Conservation (phyloP, 106 monocot species). For the Chionographis japonica region DNA sequence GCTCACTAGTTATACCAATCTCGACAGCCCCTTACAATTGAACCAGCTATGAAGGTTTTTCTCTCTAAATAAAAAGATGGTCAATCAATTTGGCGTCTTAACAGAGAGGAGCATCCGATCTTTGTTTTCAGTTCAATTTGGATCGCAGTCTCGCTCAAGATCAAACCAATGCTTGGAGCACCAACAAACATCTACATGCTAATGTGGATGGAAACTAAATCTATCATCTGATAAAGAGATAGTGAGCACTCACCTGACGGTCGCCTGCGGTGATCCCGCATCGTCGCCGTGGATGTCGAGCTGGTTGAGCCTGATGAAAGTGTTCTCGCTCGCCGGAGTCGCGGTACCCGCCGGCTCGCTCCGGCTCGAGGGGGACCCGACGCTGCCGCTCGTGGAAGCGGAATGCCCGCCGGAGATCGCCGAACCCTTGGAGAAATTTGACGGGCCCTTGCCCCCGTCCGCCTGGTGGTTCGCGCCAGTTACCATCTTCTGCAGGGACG, state of each 20-base stretch:
- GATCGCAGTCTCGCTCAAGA: too few relatives aligned
- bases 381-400: conserved; percentile 76
- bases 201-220: too few relatives aligned
- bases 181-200: too few relatives aligned
- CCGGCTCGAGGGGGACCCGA: conserved; percentile 62
- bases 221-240: too few relatives aligned
- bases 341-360: conserved; percentile 39
- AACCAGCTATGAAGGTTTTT: too few relatives aligned
- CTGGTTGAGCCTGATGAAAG: conserved; percentile 57
- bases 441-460: conserved; percentile 10
- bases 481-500: conserved; percentile 5
- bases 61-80: too few relatives aligned
- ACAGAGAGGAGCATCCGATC: too few relatives aligned
- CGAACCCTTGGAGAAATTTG: conserved; percentile 8
- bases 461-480: conserved; percentile 8
- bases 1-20: too few relatives aligned
- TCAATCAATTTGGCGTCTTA: too few relatives aligned
- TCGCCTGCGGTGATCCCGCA: conserved; percentile 63
- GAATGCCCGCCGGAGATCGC: conserved; percentile 54
- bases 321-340: conserved; percentile 72
- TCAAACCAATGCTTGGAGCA: too few relatives aligned
- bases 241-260: conserved; percentile 32
- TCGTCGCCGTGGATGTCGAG: conserved; percentile 75
- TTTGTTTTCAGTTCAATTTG: too few relatives aligned
- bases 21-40: too few relatives aligned